A percentile compares a stretch with the other conserved stretches of the same genome.
Conservation (phyloP, 805 yeast species). For the Ogataea angusta region DNA sequence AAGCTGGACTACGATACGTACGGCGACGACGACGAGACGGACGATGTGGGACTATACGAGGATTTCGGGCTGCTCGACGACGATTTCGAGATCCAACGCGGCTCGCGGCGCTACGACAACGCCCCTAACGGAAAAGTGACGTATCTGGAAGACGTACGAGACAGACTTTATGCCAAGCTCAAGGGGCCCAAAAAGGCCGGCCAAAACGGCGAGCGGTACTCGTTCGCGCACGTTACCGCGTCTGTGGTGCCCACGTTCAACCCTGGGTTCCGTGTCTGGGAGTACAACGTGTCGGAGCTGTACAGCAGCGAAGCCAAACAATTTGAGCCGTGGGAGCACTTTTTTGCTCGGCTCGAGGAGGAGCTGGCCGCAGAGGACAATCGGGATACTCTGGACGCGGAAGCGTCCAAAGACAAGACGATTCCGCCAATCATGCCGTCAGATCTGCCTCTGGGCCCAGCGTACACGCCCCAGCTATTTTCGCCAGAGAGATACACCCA, state of each 20-base stretch:
- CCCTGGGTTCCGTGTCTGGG: conserved; percentile 84
- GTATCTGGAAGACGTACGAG: conserved; percentile 60
- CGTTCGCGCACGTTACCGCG: conserved; percentile 66
- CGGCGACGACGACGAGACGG: conserved; percentile 28
- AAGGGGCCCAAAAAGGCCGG: conserved; percentile 46
- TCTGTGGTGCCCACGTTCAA: conserved; percentile 83
- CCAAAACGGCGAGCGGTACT: conserved; percentile 51
- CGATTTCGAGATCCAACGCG: conserved; percentile 14
- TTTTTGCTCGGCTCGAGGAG: conserved; percentile 48
- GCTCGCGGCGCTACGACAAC: conserved; percentile 48
- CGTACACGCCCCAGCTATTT: conserved; percentile 64
- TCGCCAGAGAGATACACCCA: conserved; percentile 73
- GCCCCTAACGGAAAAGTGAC: conserved; percentile 63
- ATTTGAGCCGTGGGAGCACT: conserved; percentile 55
- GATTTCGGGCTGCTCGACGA: conserved; percentile 26
- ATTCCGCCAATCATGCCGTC: conserved; percentile 60
- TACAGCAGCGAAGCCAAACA: conserved; percentile 15
- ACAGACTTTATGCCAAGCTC: conserved; percentile 47
- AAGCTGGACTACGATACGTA: conserved; percentile 17
- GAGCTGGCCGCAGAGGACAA: conserved; percentile 31
- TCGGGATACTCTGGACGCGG: conserved; percentile 18
- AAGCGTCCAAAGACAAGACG: conserved; percentile 48
- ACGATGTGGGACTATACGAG: conserved; percentile 16
- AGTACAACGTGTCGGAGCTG: conserved; percentile 67
- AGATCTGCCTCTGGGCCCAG: conserved; percentile 65